These are phyloP conservation scores for Kuraishia floccosa DNA, from an alignment of 805 yeast species.

Conservation along the genomic window DNA sequence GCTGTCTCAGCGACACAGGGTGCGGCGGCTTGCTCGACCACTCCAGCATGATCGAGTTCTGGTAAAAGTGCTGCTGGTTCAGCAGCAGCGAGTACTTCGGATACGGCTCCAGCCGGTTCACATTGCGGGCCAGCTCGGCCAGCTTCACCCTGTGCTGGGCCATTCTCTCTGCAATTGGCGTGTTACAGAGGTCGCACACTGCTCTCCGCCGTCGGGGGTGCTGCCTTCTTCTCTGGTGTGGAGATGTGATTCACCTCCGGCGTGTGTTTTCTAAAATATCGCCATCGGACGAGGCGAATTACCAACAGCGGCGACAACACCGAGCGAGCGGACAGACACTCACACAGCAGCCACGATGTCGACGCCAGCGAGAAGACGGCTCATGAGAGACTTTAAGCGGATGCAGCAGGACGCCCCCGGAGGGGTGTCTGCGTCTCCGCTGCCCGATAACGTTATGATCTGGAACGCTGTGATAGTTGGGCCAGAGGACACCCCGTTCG, in stretches of 20 bases:
- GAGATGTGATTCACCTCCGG: no score
- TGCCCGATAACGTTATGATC: constrained; percentile 93
- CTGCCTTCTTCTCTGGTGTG: no score
- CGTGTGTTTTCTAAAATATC: no score
- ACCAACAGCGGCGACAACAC: no score
- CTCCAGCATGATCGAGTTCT: constrained; percentile 53
- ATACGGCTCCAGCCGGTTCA: constrained; percentile 4
- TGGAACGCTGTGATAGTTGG: constrained; percentile 99
- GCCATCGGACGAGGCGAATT: no score
- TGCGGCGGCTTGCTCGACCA: constrained; percentile 64
- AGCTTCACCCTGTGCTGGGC: constrained; percentile 1
- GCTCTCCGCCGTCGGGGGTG: no score
- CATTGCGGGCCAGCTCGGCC: constrained; percentile 2
- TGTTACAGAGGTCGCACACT: no score
- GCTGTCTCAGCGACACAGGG: constrained; percentile 82
- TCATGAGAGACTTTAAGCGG: constrained; percentile 96
- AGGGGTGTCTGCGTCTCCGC: constrained; percentile 94
- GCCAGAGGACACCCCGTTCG: constrained; percentile 95
- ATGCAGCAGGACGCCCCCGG: constrained; percentile 98
- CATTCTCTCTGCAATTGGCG: no score
- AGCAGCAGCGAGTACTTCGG: constrained; percentile 5
- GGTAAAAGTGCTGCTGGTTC: constrained; percentile 73
- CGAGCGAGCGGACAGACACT: no score
- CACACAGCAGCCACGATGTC: constrained; percentile 45
- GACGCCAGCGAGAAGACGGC: constrained; percentile 96